Evolutionary conservation across 805 yeast species (phyloP), one percentile per base, ranked within the genome.

Genomic region (Candida tallmaniae): DNA sequence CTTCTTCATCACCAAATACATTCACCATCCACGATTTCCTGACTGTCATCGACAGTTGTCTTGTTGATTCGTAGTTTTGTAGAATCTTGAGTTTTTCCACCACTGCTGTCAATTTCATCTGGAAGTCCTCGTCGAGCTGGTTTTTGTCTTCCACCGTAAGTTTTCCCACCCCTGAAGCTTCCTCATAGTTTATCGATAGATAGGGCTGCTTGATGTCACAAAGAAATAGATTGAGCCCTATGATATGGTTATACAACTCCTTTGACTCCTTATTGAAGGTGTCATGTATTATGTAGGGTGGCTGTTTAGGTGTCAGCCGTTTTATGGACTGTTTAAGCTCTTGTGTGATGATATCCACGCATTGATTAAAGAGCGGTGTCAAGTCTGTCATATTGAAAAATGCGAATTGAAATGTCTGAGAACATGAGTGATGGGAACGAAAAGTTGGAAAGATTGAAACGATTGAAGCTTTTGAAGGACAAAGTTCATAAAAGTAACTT

Each of bases 51-150:
- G 40, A 14, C 39, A 52, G 40, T 31, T 51, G 58, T 8, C 27
- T 6, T 40, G 83, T 58, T 4, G 47, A 43, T 49, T 81, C 85
- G 43, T 80, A 76, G 3, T 61, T 56, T 37, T 72, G 76, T 32
- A 76, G 50, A 34, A 62, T 50, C 39, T 70, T 72, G 30, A 75
- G 62, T 47, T 75, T 70, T 38, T 72, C 74, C 40, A 68, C 68
- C 42, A 74, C 60, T 37, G 68, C 67, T 43, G 74, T 79, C 29
- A 78, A 45, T 47, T 74, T 73, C 16, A 68, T 46, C 37, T 75
- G 67, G 27, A 76, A 62, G 38, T 76, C 77, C 31, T 74, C 70
- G 43, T 78, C 83, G 15, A 78, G 65, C 23, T 67, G 64, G 40
- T 76, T 75, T 45, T 76, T 73, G 25, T 76, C 80, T 7, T 56